Base-by-base conservation (phyloP, 192 early-diverging fungal genomes). In the Coemansia sp. region DNA sequence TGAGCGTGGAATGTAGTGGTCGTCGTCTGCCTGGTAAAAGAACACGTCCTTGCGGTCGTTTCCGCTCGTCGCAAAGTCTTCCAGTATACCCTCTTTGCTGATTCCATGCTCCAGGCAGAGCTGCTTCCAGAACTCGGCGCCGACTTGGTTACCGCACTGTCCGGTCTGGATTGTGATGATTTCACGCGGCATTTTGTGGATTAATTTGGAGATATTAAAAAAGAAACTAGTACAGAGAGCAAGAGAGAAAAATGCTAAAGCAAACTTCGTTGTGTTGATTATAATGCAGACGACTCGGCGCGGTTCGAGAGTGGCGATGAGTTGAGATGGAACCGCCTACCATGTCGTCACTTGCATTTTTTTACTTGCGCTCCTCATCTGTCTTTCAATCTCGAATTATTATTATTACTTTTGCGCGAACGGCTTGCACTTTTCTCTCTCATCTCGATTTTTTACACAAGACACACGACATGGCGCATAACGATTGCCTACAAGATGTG, bases 41-140 rank as follows among this genome's bases (percentile, higher is more conserved):
- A 97, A 99, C 61, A 99, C 97, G 67, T 96, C 95, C 81, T 98
- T 95, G 70, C 96, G 93, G 81, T 98, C 95, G 75, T 89, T 92
- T 53, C 91, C 90, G 34, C 46, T 74, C n/a, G 42, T 44, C n/a
- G 61, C 44, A 27, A 54, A 39, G 50, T 94, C 98, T 46, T 78
- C 39, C 85, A 94, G 97, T 66, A 84, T 81, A 69, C 96, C 96
- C 40, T 89, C 85, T 62, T 86, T 83, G 70, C 89, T 87, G 68
- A 98, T 92, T 68, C 93, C 92, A 78, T 97, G 95, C 82, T 97
- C 95, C 65, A 86, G 88, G 46, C 87, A 87, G 79, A 97, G 91
- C 72, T 94, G 90, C 87, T 95, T 93, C 94, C 94, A 96, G 86
- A 97, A 97, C 85, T 94, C 93, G 78, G 92, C 86, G 82, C 95